phyloP scores from a whole-genome alignment of 371 early-diverging fungal genomes.

The Umbelopsis sp. region DNA sequence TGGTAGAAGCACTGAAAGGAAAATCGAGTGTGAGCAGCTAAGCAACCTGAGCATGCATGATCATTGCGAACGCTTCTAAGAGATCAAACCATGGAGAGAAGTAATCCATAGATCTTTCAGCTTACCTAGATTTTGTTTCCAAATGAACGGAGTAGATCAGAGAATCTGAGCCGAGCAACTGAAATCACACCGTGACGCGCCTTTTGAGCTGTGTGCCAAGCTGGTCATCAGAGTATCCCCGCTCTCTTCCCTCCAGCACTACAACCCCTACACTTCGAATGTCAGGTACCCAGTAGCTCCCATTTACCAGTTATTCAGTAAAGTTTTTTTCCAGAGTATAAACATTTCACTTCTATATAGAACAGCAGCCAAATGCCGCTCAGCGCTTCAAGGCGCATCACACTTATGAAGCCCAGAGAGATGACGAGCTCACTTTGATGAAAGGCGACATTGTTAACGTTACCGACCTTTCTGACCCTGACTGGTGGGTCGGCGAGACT shows the following conservation, averaged over 20 bases:
- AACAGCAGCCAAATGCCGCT: background rate
- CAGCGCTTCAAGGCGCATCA: conserved; percentile 33
- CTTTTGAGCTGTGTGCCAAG: background rate
- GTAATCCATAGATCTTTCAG: background rate
- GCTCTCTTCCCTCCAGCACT: background rate
- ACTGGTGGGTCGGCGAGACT: conserved; percentile 73
- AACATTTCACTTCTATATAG: background rate
- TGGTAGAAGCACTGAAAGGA: background rate
- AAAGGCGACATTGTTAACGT: conserved; percentile 61
- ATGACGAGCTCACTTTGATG: conserved; percentile 66
- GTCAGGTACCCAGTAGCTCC: background rate
- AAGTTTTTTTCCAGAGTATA: background rate
- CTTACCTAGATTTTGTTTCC: background rate
- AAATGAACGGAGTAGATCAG: conserved; percentile 1
- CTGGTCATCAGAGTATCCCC: background rate
- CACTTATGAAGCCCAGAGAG: conserved; percentile 48
- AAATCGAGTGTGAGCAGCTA: too few species aligned
- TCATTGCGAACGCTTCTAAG: background rate
- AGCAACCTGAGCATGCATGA: background rate
- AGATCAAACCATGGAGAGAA: background rate
- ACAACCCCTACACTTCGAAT: background rate
- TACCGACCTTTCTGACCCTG: conserved; percentile 54
- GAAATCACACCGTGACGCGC: conserved; percentile 7
- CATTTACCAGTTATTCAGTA: background rate
- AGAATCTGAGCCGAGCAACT: background rate